These are phyloP conservation scores for Wickerhamiella shivajii DNA, from an alignment of 805 yeast genomes.

Conservation along the genomic window DNA sequence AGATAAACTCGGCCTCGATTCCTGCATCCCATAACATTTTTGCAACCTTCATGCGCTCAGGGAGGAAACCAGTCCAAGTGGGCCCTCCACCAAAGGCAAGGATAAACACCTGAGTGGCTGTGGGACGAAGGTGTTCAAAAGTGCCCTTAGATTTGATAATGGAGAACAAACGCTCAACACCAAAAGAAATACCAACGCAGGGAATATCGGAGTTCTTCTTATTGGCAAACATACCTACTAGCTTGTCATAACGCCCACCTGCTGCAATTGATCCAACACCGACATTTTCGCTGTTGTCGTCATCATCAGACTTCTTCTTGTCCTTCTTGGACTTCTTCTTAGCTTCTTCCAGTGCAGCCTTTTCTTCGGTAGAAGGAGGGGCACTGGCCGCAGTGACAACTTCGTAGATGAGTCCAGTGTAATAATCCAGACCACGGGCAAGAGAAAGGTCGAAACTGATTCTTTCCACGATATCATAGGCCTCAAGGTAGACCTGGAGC, in stretches of 20 bases:
- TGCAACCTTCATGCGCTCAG: constrained; percentile 81
- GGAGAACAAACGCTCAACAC: constrained; percentile 90
- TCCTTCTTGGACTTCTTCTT: constrained; percentile 17
- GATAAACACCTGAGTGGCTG: constrained; percentile 82
- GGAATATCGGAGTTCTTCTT: constrained; percentile 74
- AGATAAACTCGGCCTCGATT: constrained; percentile 79
- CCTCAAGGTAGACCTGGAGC: constrained; percentile 64
- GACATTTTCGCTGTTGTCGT: constrained; percentile 90
- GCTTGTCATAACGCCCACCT: constrained; percentile 94
- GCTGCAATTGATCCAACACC: constrained; percentile 99
- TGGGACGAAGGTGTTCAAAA: constrained; percentile 54
- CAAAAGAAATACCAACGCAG: constrained; percentile 94
- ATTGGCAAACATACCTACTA: constrained; percentile 91
- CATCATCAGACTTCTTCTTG: constrained; percentile 43
- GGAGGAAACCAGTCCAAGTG: constrained; percentile 84
- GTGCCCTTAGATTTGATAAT: constrained; percentile 64
- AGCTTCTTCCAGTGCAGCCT: constrained; percentile 31
- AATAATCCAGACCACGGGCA: constrained; percentile 95
- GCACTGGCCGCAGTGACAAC: constrained; percentile 92
- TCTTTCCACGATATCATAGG: constrained; percentile 50
- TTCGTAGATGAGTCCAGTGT: constrained; percentile 93
- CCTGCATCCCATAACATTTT: constrained; percentile 77
- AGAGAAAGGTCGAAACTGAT: constrained; percentile 78
- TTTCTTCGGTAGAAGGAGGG: constrained; percentile 74
- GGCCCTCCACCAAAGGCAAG: constrained; percentile 99